Evolutionary conservation across 148 eudicot genomes (phyloP).

Genomic region (Nepenthes gracilis): DNA sequence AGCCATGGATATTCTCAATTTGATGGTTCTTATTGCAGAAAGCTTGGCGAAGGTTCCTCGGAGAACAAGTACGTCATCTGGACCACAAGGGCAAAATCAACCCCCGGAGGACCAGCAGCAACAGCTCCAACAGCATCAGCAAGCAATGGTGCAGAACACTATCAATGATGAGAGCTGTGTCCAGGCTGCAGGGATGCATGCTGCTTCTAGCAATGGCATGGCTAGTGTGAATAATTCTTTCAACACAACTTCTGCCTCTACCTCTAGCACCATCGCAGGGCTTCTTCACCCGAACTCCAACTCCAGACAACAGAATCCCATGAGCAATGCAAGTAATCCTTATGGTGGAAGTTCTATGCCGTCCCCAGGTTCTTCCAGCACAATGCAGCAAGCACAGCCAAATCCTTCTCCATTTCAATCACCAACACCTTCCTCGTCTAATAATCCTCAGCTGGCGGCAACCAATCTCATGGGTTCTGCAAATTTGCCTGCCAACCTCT

Average conservation of each 20-base stretch:
- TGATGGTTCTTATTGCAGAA: constrained; percentile 26
- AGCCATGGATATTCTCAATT: too few relatives aligned
- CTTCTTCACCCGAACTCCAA: constrained; percentile 73
- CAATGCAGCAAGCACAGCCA: too few relatives aligned
- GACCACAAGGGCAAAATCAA: constrained; percentile 44
- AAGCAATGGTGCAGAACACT: constrained; percentile 1
- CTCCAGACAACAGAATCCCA: constrained; percentile 56
- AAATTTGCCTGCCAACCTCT: constrained; percentile 42
- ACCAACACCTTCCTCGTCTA: constrained; percentile 28
- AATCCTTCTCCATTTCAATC: constrained; percentile 17
- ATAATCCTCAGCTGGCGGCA: constrained; percentile 17
- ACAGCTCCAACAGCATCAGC: constrained; percentile 6
- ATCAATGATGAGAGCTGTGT: constrained; percentile 28
- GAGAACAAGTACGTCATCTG: constrained; percentile 37
- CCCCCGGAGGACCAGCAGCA: constrained; percentile 35
- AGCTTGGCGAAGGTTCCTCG: constrained; percentile 91
- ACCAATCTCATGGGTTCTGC: too few relatives aligned
- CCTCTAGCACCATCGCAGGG: constrained; percentile 51
- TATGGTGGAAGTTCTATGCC: constrained; percentile 51
- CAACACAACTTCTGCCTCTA: constrained; percentile 32
- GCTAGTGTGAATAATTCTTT: constrained; percentile 49
- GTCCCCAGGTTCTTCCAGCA: not conserved
- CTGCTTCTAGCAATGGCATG: constrained; percentile 44
- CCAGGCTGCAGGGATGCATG: constrained; percentile 41
- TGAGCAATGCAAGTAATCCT: constrained; percentile 35